These are phyloP conservation scores for Simplicillium aogashimaense DNA, from an alignment of 2,329 filamentous ascomycete genomes.

Conservation along the genomic window DNA sequence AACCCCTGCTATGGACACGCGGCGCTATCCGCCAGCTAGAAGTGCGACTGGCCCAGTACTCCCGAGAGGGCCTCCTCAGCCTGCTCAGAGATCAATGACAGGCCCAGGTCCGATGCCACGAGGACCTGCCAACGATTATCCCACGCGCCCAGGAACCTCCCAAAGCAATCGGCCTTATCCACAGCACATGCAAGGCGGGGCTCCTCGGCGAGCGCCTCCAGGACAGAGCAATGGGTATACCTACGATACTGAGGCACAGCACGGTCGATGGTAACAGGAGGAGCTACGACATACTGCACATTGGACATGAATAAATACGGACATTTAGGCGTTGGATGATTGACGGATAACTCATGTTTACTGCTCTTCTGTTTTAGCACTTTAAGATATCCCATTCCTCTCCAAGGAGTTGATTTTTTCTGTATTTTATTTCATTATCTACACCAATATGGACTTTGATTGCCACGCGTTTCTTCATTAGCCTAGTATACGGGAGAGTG, in stretches of 20 bases:
- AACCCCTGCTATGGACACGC: constrained; percentile 13
- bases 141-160: constrained; percentile 13
- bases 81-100: constrained; percentile 35
- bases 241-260: constrained; percentile 26
- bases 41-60: constrained; percentile 29
- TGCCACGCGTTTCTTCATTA: neutral
- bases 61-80: constrained; percentile 20
- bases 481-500: neutral
- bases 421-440: neutral
- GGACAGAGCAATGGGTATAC: constrained; percentile 14
- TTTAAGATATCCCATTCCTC: neutral
- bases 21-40: constrained; percentile 17
- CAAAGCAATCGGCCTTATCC: constrained; percentile 4
- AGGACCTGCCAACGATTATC: constrained; percentile 17
- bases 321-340: no score
- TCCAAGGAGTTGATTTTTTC: neutral
- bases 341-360: neutral
- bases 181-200: constrained; percentile 6
- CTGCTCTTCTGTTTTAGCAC: neutral
- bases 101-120: constrained; percentile 23
- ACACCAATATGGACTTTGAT: neutral
- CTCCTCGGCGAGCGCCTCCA: constrained; percentile 3
- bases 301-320: no score
- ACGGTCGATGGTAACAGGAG: constrained; percentile 12
- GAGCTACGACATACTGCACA: no score